Evolutionary conservation across 75 land plant genomes (phyloP), one percentile per base, ranked within the genome.

Genomic region (Cunninghamia lanceolata): DNA sequence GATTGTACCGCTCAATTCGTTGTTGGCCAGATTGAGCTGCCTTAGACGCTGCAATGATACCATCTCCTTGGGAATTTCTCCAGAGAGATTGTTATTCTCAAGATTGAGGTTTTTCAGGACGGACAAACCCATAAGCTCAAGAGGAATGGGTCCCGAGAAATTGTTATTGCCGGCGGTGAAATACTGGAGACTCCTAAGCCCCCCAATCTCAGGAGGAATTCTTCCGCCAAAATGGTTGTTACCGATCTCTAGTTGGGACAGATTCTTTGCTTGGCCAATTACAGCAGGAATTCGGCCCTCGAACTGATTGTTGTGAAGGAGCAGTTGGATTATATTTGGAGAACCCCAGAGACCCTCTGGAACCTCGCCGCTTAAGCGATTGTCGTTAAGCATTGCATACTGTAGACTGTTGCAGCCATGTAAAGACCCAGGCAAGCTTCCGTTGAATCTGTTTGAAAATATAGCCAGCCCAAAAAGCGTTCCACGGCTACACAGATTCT

Each of bases 311-410:
- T 75, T 35, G 3, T 14, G 38, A 15, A 75, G 16, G 0, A 6
- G 39, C 11, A 75, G 40, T 5, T 15, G 14, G 2, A 1, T 36
- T 3, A 75, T 34, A 38, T 15, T 16, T 36, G 92, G 88, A 43
- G 89, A 21, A 3, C 53, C 19, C 43, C 86, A 83, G 54, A 86
- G 82, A 34, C 87, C 88, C 3, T 50, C 74, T 28, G 94, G 94
- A 19, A 93, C 86, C 25, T 35, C n/a, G 45, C 93, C 92, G 36
- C 80, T 86, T 38, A 92, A 83, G n/a, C 53, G 36, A 68, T 92
- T 92, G 17, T 86, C 16, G 30, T 40, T 87, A 87, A 36, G 89
- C 88, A 74, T 88, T 87, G 79, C 91, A 83, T 42, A 71, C 42
- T 73, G 34, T 3, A 93, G 85, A 30, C 25, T 16, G 11, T n/a